Conservation (phyloP, 1,284 basidiomycete species). For the Puccinia horiana region DNA sequence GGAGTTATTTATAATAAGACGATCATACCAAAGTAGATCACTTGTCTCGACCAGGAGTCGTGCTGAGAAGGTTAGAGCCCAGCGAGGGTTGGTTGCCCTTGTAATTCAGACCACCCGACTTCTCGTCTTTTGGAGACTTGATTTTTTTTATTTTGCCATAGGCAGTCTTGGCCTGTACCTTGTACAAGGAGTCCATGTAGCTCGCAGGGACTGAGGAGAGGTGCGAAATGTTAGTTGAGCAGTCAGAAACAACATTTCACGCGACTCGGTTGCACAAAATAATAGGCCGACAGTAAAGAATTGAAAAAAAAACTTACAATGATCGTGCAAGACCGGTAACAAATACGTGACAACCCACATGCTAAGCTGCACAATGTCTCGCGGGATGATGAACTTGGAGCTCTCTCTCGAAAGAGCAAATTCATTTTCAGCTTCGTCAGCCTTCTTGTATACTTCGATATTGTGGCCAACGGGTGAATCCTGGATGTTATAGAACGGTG, state of each 20-base stretch:
- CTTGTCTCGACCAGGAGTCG: constrained; percentile 26
- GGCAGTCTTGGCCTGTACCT: constrained; percentile 36
- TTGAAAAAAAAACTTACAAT: constrained; percentile 26
- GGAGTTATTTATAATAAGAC: neutral
- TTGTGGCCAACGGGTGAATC: constrained; percentile 30
- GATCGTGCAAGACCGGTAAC: constrained; percentile 43
- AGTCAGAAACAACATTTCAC: neutral
- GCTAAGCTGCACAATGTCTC: constrained; percentile 38
- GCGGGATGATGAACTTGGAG: constrained; percentile 24
- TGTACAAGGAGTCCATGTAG: constrained; percentile 45
- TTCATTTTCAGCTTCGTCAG: constrained; percentile 35
- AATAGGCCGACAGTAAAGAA: neutral
- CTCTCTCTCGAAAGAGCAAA: constrained; percentile 28
- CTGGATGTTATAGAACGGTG: constrained; percentile 29
- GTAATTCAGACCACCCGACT: neutral
- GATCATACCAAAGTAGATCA: neutral
- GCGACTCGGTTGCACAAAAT: neutral
- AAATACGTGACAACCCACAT: constrained; percentile 29
- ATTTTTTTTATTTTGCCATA: constrained; percentile 22
- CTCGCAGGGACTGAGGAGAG: constrained; percentile 31
- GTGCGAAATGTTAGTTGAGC: neutral
- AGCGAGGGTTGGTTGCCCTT: neutral
- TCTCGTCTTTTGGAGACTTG: neutral
- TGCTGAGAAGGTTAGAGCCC: neutral
- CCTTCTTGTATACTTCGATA: constrained; percentile 36